Base-by-base conservation (phyloP, 116 monocot species). In the Trichopus zeylanicus region DNA sequence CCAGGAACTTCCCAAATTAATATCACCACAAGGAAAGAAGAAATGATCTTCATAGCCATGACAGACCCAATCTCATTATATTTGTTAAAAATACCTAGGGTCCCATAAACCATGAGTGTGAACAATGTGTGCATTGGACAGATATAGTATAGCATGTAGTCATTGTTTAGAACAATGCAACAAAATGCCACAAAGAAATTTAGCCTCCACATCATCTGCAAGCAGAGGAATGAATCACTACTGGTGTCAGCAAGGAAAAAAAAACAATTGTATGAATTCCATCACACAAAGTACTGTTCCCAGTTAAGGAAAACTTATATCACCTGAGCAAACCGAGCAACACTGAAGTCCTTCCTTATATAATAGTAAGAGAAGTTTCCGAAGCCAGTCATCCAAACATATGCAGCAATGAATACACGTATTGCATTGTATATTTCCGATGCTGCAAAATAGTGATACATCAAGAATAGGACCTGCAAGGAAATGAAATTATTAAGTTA, bases 371-470 rank as follows among this genome's bases (percentile, higher is more conserved):
- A 98, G 69, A 98, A 98, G 61, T 98, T 98, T 31, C 98, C 98
- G 72, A 98, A 98, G 25, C 98, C 98, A 61, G 98, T 98, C 98
- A 98, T 91, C 91, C 91, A 98, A 4, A 98, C 98, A 67, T 91
- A 98, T 66, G 80, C 75, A 68, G 98, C 98, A 67, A 98, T 98
- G 60, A 91, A 98, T 31, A 98, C 82, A 71, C 98, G 84, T 32
- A 98, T 98, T 35, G 98, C 98, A 73, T 98, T 98, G 68, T 98
- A 98, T 46, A 98, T 91, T 66, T 98, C 98, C 7, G 80, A 31
- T 13, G 98, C 98, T 66, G 91, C 91, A 57, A 98, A 98, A 64
- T 98, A 98, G 69, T 98, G 98, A 57, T 98, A 98, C 98, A 98
- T 91, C 46, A 98, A 73, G 74, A 98, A 98, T 32, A 98, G 55